Conservation (phyloP, 1,284 basidiomycete genomes). For the Ganoderma resinaceum region DNA sequence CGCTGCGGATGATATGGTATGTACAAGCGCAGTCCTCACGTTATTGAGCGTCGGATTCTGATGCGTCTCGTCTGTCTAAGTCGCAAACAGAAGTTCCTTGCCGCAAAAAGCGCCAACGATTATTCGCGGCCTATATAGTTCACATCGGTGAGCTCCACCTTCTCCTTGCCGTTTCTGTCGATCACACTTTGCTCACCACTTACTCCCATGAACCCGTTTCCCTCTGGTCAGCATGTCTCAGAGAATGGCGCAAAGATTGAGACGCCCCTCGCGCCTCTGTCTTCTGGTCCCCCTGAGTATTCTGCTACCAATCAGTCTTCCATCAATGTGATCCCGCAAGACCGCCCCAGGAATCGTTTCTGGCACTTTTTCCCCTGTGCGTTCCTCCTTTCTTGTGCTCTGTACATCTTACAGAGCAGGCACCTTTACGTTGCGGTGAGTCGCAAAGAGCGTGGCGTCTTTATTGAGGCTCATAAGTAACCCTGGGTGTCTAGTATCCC, state of each 20-base stretch:
- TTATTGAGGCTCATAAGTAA: not conserved
- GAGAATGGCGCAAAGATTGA: not conserved
- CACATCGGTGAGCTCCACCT: not conserved
- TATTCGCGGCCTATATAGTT: not conserved
- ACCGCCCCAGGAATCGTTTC: constrained; percentile 24
- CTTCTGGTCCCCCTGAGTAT: not conserved
- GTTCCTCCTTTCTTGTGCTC: constrained; percentile 12
- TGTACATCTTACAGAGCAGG: constrained; percentile 4
- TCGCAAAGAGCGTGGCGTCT: not conserved
- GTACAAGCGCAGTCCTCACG: not conserved
- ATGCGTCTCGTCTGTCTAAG: not conserved
- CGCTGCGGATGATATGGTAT: constrained; percentile 1
- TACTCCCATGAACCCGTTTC: not conserved
- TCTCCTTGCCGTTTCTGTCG: not conserved
- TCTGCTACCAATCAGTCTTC: not conserved
- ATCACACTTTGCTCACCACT: not conserved
- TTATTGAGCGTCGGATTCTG: not conserved
- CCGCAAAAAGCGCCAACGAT: not conserved
- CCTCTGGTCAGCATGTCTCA: not conserved
- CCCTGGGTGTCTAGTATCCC: not conserved
- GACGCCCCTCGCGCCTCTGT: not conserved
- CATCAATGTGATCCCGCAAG: constrained; percentile 7
- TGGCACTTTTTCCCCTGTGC: constrained; percentile 26
- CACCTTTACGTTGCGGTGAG: not conserved
- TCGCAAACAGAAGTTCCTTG: not conserved